Base-by-base conservation (phyloP, 495 filamentous ascomycete species). In the Hypoxylon lienhwacheense region DNA sequence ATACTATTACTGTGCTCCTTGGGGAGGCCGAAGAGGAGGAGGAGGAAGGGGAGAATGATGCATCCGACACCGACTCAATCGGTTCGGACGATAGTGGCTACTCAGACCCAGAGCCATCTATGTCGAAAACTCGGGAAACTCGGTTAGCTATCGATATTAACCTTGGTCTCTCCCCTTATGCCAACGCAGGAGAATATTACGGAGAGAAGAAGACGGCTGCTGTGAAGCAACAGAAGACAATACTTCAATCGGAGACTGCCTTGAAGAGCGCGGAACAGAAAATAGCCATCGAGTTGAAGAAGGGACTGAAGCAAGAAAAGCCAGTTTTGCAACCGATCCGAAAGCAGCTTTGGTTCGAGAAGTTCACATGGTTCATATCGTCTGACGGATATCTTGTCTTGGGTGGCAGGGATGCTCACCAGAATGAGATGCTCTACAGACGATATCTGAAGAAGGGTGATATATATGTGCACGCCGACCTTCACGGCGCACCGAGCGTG, bases 321-420 rank as follows among this genome's bases (percentile, higher is more conserved):
- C 84, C 89, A 17, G 70, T 95, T 12, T 75, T 97, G 1, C 86
- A 90, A 42, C 90, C 87, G 10, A 84, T 95, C 8, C 77, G 93
- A 29, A 86, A 83, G 55, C 84, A 82, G 39, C 79, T 90, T 59
- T 98, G 93, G 91, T 97, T 97, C 62, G 93, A 98, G 61, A 98
- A 97, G 65, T 98, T 95, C 59, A 68, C 81, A 11, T 97, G 87
- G 74, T 98, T 98, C 74, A 83, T 97, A 53, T 96, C 90, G 1
- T 96, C 92, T 0, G 93, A 98, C 59, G 92, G 93, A 5, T 96
- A 97, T 64, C 80, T 98, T 4, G 88, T 96, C 7, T 77, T 98
- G 15, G 86, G 85, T 39, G 92, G 90, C 2, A 85, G 85, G 20
- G 93, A 98, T 73, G 79, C 84, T 4, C 88, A 92, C 72, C 93